Evolutionary conservation across 2,329 filamentous ascomycete genomes (phyloP), one percentile per base, ranked within the genome.

Genomic region (Xylariaceae sp.): DNA sequence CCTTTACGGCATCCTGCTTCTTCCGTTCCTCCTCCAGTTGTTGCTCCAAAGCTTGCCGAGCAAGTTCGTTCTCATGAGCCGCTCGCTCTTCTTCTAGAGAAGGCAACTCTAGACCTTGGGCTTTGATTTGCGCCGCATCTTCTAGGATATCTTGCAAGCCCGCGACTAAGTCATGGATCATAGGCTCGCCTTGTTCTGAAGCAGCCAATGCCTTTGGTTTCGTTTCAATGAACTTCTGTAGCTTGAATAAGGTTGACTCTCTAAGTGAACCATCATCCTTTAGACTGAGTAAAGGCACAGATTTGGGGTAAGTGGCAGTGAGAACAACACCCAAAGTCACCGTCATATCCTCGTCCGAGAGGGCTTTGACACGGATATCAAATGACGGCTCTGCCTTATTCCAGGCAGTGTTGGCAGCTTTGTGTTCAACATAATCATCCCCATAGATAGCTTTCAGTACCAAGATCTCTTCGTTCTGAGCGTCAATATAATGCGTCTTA

Each of bases 241-340:
- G 79, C 64, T 86, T 87, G 67, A 84, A 86, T 54, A 81, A 78
- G 1, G 87, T 89, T 49, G 81, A 84, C 62, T 87, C 86, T 41
- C 84, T 84, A 51, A 96, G 75, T 42, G 80, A 77, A 22, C 78
- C 76, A 40, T 84, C 74, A 51, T 84, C 77, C 59, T 88, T 86
- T 42, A 95, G 67, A 4, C 80, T 83, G 13, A 96, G 72, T 10
- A 89, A 74, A 1, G 92, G 92, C 1, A 84, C 75, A 1, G 90
- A 88, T 67, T 89, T 95, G 3, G 92, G 94, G 68, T 97, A 97
- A 0, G 92, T 95, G 6, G 91, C 88, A 8, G 90, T 94, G 61
- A 97, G 76, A 52, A 88, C 86, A 49, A 95, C 89, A 45, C 82
- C 79, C n/a, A 97, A 73, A 1, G 83, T 84, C 37, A 91, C 77